Evolutionary conservation across 257 asterid genomes (phyloP), one percentile per base, ranked within the genome.

Genomic region (Linaria vulgaris): DNA sequence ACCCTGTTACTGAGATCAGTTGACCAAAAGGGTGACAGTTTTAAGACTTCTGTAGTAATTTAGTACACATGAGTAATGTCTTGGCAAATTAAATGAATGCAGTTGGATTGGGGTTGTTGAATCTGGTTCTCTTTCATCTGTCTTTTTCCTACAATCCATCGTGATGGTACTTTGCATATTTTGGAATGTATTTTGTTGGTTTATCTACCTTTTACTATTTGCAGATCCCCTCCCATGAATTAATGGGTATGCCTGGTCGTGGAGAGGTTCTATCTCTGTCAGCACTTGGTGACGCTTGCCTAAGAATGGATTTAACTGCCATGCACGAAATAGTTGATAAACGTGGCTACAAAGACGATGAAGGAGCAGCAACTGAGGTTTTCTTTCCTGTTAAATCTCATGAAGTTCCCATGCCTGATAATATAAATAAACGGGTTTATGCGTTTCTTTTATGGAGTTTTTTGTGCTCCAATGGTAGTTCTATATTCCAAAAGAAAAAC

Each of bases 351-450:
- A 87, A 87, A 69, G 95, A 90, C 56, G 97, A 90, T 14, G 96
- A 90, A 75, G 97, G 97, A 68, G 76, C 86, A 6, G 87, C 92
- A 24, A 87, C 86, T 6, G 97, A 90, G 97, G 96, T 85, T 34
- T n/a, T 44, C 60, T 43, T 44, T 24, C 38, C 54, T 5, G 21
- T 41, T 21, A 13, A 39, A n/a, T 44, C 10, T 43, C 43, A 59
- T 57, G 19, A 37, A n/a, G 31, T 56, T 56, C 25, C 37, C 17
- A 15, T 38, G 17, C 54, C 17, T 20, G 45, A 47, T 59, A 8
- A 44, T 62, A 48, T 21, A 23, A 46, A 17, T 54, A 27, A 4
- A 3, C 9, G 17, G 13, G 56, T 67, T 65, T 27, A 34, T 12
- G 13, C 11, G 17, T n/a, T 13, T 19, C 17, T 13, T 44, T 13